Evolutionary conservation across 495 filamentous ascomycete genomes (phyloP), one percentile per base, ranked within the genome.

Genomic region (Aspergillus bridgeri): DNA sequence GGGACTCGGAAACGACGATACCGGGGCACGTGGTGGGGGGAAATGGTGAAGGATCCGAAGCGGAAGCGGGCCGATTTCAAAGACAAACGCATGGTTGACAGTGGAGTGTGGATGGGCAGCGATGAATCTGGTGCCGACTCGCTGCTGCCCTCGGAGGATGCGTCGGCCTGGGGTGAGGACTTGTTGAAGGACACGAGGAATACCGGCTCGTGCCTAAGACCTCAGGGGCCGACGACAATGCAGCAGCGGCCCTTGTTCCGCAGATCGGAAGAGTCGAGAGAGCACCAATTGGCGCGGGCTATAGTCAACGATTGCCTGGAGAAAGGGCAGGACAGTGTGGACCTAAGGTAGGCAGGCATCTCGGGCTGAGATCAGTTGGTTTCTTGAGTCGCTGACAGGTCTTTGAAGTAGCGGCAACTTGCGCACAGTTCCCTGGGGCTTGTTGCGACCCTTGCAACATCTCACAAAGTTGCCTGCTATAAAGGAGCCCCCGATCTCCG

Each of bases 41-140:
- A 88, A 69, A 79, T 75, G 59, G 83, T 71, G 51, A 57, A 65
- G 46, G 68, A 72, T 53, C 61, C 69, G 20, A 82, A 82, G 57
- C 69, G 73, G 27, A 86, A 84, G 67, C 69, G 85, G 45, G 73
- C 76, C 5, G 81, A 90, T 27, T 78, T 79, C 48, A 77, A 74
- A 58, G 76, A 78, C 33, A 79, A 79, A 66, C 75, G 89, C 24
- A 78, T 87, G 61, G 72, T 84, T n/a, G 90, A 95, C 67, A 91
- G 88, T 71, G 90, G 88, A 53, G 85, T 93, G n/a, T 92, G 83
- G 80, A 83, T 92, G 82, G 85, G 82, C 17, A 89, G 87, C 63
- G 88, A 89, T 62, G 74, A 76, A 56, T 74, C 74, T 15, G 60
- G 54, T 5, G 66, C 61, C 1, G 69, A 71, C 22, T 74, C 65